phyloP scores from a whole-genome alignment of 129 eudicot genomes.

The Arctium lappa region DNA sequence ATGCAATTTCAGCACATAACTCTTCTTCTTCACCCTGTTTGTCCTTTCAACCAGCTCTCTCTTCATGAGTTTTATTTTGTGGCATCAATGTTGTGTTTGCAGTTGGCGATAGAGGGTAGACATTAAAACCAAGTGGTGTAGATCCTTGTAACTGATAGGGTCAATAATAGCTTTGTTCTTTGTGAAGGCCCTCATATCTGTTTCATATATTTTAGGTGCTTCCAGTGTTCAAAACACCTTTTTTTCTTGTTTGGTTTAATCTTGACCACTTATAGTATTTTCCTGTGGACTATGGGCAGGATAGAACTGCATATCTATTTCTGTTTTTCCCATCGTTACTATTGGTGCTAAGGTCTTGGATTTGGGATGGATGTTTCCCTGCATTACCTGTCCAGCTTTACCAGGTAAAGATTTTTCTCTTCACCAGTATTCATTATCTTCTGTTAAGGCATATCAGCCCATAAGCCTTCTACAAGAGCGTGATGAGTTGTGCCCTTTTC shows the following conservation, averaged over 20 bases:
- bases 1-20: no score
- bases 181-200: background rate
- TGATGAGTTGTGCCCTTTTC: constrained; percentile 29
- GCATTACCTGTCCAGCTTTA: constrained; percentile 93
- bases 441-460: background rate
- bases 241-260: constrained; percentile 1
- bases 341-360: constrained; percentile 54
- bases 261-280: background rate
- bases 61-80: no score
- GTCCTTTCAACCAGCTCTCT: no score
- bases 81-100: no score
- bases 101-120: no score
- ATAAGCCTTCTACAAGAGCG: background rate
- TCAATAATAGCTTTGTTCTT: background rate
- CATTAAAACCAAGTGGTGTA: no score
- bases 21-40: no score
- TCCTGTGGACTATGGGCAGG: constrained; percentile 50
- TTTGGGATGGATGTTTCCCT: constrained; percentile 93
- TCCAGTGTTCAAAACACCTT: background rate
- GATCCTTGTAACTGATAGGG: background rate
- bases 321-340: constrained; percentile 71
- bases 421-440: background rate
- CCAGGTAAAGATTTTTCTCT: constrained; percentile 50
- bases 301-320: constrained; percentile 81
- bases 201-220: background rate